Conservation (phyloP, 371 early-diverging fungal species). For the Mortierella sp. region DNA sequence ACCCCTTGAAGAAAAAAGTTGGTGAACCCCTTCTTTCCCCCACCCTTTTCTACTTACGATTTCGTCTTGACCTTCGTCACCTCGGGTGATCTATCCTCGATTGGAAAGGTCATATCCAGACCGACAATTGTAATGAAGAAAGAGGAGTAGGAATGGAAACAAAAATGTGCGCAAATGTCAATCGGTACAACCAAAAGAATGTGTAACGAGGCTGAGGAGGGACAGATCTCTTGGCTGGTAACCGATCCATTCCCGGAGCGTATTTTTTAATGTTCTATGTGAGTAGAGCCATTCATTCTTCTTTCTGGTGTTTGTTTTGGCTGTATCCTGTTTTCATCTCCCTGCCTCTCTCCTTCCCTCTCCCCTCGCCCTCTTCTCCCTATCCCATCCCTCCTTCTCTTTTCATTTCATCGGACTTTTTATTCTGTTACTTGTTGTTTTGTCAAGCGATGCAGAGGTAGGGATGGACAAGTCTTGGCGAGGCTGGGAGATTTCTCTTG, state of each 20-base stretch:
- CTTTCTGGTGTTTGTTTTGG: background rate
- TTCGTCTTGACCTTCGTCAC: background rate
- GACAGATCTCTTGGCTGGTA: background rate
- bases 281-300: background rate
- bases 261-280: background rate
- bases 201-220: background rate
- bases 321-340: no score
- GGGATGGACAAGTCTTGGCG: background rate
- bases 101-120: background rate
- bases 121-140: background rate
- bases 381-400: background rate
- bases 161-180: background rate
- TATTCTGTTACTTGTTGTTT: background rate
- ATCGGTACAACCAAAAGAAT: no score
- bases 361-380: background rate
- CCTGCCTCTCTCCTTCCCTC: no score
- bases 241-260: background rate
- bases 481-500: background rate
- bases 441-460: background rate
- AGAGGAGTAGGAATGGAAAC: background rate
- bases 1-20: background rate
- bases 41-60: background rate
- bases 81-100: slow-evolving; percentile 1
- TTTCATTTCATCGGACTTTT: slow-evolving; percentile 3
- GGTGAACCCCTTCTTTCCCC: background rate